Conservation (phyloP, 2,329 filamentous ascomycete species). For the Pyricularia sp. region DNA sequence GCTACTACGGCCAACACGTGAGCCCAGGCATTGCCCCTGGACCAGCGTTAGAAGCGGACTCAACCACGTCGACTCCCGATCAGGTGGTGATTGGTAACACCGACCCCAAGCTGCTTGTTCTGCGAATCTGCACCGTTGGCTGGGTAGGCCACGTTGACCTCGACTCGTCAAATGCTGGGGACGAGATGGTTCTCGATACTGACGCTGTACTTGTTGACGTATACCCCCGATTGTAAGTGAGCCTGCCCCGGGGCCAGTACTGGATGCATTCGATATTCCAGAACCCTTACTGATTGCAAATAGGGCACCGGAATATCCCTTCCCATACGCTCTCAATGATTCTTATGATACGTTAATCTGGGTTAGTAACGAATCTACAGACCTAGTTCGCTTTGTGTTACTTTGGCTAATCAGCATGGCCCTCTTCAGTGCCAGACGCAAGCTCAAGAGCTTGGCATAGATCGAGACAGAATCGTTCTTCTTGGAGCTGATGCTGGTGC, state of each 20-base stretch:
- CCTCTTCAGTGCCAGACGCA: constrained; percentile 31
- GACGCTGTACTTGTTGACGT: constrained; percentile 26
- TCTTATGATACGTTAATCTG: constrained; percentile 37
- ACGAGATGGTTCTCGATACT: neutral
- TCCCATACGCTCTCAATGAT: constrained; percentile 38
- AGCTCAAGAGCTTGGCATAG: constrained; percentile 25
- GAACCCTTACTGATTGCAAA: neutral
- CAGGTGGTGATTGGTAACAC: constrained; percentile 11
- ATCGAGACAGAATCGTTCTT: constrained; percentile 29
- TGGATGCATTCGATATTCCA: neutral
- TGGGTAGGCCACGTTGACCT: constrained; percentile 6
- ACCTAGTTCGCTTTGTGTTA: neutral
- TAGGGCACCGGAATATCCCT: constrained; percentile 41
- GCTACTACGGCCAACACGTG: neutral
- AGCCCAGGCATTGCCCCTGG: neutral
- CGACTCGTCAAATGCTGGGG: neutral
- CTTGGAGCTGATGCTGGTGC: constrained; percentile 40
- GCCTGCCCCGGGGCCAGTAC: neutral
- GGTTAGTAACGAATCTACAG: constrained; percentile 6
- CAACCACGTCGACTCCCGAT: neutral
- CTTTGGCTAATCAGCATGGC: constrained; percentile 23
- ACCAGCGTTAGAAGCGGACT: neutral
- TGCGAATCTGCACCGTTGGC: constrained; percentile 28
- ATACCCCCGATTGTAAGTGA: constrained; percentile 24
- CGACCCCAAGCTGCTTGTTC: constrained; percentile 17